A percentile compares a stretch with the other conserved stretches of the same genome.
phyloP scores from a whole-genome alignment of 2,329 filamentous ascomycete genomes.

The Aspergillus awamori region DNA sequence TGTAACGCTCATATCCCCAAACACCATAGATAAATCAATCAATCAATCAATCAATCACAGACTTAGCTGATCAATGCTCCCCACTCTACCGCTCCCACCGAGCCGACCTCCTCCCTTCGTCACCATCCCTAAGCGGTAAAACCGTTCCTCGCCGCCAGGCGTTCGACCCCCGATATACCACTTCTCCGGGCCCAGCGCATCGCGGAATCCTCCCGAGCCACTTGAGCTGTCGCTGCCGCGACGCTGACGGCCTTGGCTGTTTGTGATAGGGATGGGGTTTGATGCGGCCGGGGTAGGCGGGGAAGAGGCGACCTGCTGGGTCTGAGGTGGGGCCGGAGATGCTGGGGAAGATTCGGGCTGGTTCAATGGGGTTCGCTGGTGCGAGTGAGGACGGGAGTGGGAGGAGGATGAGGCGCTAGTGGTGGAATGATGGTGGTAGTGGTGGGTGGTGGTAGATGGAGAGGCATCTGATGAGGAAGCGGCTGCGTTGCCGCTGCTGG shows the following conservation, averaged over 20 bases:
- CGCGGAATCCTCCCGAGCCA: constrained; percentile 51
- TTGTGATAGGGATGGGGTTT: constrained; percentile 42
- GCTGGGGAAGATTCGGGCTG: constrained; percentile 40
- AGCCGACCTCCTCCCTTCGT: constrained; percentile 47
- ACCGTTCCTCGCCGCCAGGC: constrained; percentile 51
- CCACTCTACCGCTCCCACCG: constrained; percentile 46
- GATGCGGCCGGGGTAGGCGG: constrained; percentile 34
- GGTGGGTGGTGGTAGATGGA: constrained; percentile 22
- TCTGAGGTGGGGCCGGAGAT: constrained; percentile 43
- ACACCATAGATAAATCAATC: neutral
- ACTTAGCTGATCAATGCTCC: constrained; percentile 54
- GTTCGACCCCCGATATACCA: constrained; percentile 56
- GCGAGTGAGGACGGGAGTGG: constrained; percentile 25
- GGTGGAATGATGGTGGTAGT: constrained; percentile 20
- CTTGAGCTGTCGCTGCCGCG: constrained; percentile 53
- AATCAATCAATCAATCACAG: constrained; percentile 34
- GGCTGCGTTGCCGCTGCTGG: constrained; percentile 23
- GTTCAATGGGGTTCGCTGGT: constrained; percentile 34
- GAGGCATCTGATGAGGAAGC: constrained; percentile 28
- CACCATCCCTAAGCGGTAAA: constrained; percentile 53
- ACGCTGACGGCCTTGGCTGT: constrained; percentile 43
- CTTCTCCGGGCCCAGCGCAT: constrained; percentile 52
- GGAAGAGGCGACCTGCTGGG: constrained; percentile 24
- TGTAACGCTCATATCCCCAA: neutral
- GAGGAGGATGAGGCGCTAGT: constrained; percentile 11